Evolutionary conservation across 208 protist species (phyloP).

Genomic region (Crithidia acanthocephali): DNA sequence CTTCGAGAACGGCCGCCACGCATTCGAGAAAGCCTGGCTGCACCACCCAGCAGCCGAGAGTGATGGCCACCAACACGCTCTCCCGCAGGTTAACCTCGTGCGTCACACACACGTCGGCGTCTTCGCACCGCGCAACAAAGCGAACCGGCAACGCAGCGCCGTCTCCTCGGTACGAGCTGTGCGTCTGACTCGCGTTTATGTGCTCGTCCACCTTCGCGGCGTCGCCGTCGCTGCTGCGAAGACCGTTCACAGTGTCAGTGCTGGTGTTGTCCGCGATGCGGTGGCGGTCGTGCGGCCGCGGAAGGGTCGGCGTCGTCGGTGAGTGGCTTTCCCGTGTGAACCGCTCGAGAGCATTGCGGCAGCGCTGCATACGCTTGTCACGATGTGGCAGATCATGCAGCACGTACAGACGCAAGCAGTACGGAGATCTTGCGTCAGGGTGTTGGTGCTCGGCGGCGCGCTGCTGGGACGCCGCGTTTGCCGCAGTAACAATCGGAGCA

Average conservation of each 20-base stretch:
- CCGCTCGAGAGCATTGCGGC: constrained; percentile 8
- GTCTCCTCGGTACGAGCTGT: no score
- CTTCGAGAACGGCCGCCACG: constrained; percentile 21
- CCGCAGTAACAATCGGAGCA: not conserved
- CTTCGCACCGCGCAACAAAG: constrained; percentile 40
- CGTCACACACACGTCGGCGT: constrained; percentile 69
- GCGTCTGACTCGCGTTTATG: constrained; percentile 1
- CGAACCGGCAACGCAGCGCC: not conserved
- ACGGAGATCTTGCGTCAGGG: not conserved
- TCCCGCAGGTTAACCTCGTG: constrained; percentile 69
- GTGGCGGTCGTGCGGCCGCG: not conserved
- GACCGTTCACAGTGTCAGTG: no score
- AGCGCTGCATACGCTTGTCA: constrained; percentile 28
- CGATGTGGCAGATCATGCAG: constrained; percentile 47
- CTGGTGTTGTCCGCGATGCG: not conserved
- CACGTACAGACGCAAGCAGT: constrained; percentile 36
- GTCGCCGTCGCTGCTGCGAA: not conserved
- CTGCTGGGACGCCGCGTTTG: not conserved
- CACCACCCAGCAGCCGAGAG: constrained; percentile 61
- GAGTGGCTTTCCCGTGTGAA: constrained; percentile 8
- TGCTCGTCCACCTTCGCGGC: not conserved
- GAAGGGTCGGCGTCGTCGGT: not conserved
- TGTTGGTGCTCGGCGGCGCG: no score
- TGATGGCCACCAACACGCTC: constrained; percentile 73
- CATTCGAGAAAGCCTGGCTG: constrained; percentile 50